Evolutionary conservation across 1,284 basidiomycete genomes (phyloP).

Genomic region (Ustilago trichophora): DNA sequence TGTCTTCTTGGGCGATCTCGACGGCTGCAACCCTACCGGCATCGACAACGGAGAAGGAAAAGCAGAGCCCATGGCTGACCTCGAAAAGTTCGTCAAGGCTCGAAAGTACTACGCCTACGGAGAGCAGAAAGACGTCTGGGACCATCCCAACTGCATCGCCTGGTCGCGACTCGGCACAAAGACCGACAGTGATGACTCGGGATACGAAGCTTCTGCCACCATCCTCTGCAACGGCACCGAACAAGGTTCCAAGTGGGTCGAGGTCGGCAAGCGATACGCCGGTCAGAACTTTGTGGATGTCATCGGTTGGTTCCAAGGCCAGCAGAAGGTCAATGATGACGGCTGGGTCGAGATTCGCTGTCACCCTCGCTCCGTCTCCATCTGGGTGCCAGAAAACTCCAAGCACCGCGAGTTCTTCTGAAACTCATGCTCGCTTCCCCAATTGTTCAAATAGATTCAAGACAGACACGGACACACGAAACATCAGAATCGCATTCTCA

Average conservation of each 20-base stretch:
- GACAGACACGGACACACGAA: too few relatives aligned
- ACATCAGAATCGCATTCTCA: too few relatives aligned
- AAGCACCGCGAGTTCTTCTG: slow-evolving; percentile 29
- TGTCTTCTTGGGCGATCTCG: slow-evolving; percentile 90
- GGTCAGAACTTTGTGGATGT: slow-evolving; percentile 54
- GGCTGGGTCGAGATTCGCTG: slow-evolving; percentile 53
- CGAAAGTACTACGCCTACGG: slow-evolving; percentile 72
- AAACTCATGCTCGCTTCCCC: too few relatives aligned
- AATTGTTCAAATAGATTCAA: too few relatives aligned
- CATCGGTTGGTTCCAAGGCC: slow-evolving; percentile 51
- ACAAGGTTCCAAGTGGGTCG: slow-evolving; percentile 51
- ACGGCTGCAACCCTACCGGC: slow-evolving; percentile 67
- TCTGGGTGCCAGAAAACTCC: slow-evolving; percentile 54
- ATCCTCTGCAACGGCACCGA: slow-evolving; percentile 52
- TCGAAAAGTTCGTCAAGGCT: slow-evolving; percentile 70
- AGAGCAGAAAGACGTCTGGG: slow-evolving; percentile 67
- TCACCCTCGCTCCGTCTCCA: slow-evolving; percentile 32
- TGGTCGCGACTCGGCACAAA: slow-evolving; percentile 47
- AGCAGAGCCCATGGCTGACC: slow-evolving; percentile 55
- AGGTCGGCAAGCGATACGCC: slow-evolving; percentile 44
- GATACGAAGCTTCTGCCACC: slow-evolving; percentile 52
- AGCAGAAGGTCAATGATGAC: slow-evolving; percentile 48
- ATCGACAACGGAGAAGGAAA: slow-evolving; percentile 66
- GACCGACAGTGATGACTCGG: slow-evolving; percentile 19
- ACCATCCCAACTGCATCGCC: slow-evolving; percentile 51